Evolutionary conservation across 2,329 filamentous ascomycete genomes (phyloP).

Genomic region (Curvularia hawaiiensis): DNA sequence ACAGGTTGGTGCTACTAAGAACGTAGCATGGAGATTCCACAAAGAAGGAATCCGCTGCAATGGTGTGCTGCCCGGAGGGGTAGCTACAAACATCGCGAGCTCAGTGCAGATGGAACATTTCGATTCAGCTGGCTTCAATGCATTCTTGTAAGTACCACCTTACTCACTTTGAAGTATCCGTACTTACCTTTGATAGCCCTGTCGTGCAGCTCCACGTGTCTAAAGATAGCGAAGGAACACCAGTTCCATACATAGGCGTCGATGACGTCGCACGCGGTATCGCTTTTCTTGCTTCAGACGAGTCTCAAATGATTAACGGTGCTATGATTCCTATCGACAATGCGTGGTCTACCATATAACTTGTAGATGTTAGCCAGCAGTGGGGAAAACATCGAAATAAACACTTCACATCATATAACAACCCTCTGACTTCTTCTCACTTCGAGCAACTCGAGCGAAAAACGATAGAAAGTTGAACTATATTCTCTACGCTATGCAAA

Average conservation of each 20-base stretch:
- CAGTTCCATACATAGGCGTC: slow-evolving; percentile 25
- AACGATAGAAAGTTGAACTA: no score
- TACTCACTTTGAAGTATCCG: not conserved
- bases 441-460: not conserved
- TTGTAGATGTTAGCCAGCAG: not conserved
- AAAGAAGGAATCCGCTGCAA: slow-evolving; percentile 55
- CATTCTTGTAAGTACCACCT: slow-evolving; percentile 25
- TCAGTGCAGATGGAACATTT: slow-evolving; percentile 33
- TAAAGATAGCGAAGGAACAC: slow-evolving; percentile 30
- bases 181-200: slow-evolving; percentile 21
- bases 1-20: slow-evolving; percentile 54
- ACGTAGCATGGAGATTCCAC: slow-evolving; percentile 54
- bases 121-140: slow-evolving; percentile 26
- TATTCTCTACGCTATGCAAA: no score
- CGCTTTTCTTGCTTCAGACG: slow-evolving; percentile 33
- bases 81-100: slow-evolving; percentile 29
- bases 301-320: slow-evolving; percentile 34
- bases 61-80: slow-evolving; percentile 51
- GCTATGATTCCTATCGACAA: slow-evolving; percentile 36
- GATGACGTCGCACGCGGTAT: slow-evolving; percentile 35
- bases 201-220: slow-evolving; percentile 30
- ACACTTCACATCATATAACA: not conserved
- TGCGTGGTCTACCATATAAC: slow-evolving; percentile 35
- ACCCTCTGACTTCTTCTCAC: not conserved
- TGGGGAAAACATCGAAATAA: not conserved